A percentile compares a stretch with the other conserved stretches of the same genome.
Conservation (phyloP, 805 yeast species). For the Pichia ethanolica region DNA sequence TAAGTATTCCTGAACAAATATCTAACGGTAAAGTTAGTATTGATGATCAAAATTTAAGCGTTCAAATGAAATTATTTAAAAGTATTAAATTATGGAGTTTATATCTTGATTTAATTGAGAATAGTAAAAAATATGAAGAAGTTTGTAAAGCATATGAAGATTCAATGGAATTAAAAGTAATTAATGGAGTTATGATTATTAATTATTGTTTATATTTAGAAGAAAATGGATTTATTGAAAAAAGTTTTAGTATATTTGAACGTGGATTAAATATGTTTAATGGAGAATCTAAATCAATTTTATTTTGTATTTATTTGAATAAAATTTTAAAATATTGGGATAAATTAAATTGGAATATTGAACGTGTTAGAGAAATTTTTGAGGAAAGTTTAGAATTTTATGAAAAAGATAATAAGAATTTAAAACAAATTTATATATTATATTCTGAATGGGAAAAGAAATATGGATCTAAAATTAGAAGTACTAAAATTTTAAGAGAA, state of each 20-base stretch:
- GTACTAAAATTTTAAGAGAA: slow-evolving; percentile 40
- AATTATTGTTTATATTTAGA: slow-evolving; percentile 60
- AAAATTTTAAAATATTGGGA: slow-evolving; percentile 33
- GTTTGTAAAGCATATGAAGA: slow-evolving; percentile 43
- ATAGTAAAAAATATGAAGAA: slow-evolving; percentile 37
- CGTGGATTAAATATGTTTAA: slow-evolving; percentile 55
- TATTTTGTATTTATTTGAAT: slow-evolving; percentile 64
- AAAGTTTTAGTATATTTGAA: slow-evolving; percentile 57
- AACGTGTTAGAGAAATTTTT: slow-evolving; percentile 63
- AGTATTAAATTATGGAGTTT: slow-evolving; percentile 64
- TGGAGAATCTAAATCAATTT: slow-evolving; percentile 54
- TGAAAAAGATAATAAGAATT: slow-evolving; percentile 27
- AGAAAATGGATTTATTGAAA: slow-evolving; percentile 37
- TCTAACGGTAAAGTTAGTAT: slow-evolving; percentile 19
- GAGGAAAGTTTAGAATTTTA: slow-evolving; percentile 49
- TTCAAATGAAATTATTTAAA: slow-evolving; percentile 54
- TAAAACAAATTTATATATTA: slow-evolving; percentile 41
- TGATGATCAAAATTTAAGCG: slow-evolving; percentile 37
- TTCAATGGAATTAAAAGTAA: slow-evolving; percentile 49
- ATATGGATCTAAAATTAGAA: slow-evolving; percentile 42
- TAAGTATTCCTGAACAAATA: slow-evolving; percentile 19
- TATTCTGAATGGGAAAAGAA: slow-evolving; percentile 59
- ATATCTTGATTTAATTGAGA: slow-evolving; percentile 64
- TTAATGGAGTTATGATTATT: slow-evolving; percentile 59
- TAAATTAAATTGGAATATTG: slow-evolving; percentile 33